These are phyloP conservation scores for Bruguiera hainesii DNA, from an alignment of 441 rosid genomes.

Conservation along the genomic window DNA sequence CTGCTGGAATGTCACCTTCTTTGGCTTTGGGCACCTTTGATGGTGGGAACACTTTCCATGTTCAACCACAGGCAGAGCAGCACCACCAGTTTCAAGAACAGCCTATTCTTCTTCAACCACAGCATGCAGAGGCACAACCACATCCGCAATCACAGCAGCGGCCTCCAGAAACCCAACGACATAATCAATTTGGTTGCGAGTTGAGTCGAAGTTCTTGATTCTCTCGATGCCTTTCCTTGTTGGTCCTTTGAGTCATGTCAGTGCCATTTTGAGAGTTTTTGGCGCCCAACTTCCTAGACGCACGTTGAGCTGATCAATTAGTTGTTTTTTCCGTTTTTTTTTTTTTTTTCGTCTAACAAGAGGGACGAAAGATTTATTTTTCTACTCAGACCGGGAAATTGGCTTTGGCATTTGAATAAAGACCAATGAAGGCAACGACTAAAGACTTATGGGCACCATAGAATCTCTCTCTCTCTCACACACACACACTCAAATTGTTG, in stretches of 20 bases:
- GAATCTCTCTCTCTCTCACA: too few relatives aligned
- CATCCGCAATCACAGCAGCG: conserved; percentile 22
- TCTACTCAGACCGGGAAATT: too few relatives aligned
- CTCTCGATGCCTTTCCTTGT: conserved; percentile 7
- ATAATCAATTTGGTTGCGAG: conserved; percentile 44
- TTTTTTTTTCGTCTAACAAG: too few relatives aligned
- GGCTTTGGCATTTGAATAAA: too few relatives aligned
- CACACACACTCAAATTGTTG: too few relatives aligned
- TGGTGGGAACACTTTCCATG: conserved; percentile 22
- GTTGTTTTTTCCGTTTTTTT: too few relatives aligned
- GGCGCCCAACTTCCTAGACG: too few relatives aligned
- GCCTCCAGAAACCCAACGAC: conserved; percentile 35
- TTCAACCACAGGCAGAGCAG: conserved; percentile 15
- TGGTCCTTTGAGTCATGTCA: conserved; percentile 1
- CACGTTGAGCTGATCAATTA: too few relatives aligned
- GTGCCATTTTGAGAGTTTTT: too few relatives aligned
- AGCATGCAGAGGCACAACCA: conserved; percentile 1
- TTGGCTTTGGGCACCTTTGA: conserved; percentile 30
- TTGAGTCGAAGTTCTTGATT: conserved; percentile 1
- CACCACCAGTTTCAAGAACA: conserved; percentile 44
- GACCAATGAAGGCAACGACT: too few relatives aligned
- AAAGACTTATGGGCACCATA: too few relatives aligned
- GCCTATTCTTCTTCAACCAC: conserved; percentile 30
- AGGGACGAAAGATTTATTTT: too few relatives aligned
- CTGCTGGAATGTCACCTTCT: conserved; percentile 40